Evolutionary conservation across 805 yeast genomes (phyloP), one percentile per base, ranked within the genome.

Genomic region (Kluyveromyces nonfermentans): DNA sequence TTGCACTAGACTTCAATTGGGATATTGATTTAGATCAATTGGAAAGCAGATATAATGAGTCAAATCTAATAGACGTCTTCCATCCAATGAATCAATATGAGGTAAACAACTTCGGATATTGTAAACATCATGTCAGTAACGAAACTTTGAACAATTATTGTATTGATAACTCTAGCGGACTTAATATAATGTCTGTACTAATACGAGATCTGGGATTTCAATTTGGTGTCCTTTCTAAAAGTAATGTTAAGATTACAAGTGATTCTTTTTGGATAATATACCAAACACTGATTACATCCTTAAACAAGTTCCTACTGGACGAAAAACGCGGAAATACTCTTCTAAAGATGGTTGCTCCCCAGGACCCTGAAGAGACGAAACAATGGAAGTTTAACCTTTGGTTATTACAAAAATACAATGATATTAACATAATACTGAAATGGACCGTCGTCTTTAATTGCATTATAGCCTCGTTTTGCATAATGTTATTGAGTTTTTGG

Each of bases 1-100:
- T 61, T 40, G 55, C 63, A 2, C 43, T 57, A 10, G 64, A 61
- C 33, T 51, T 59, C 52, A 57, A 57, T 1, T 54, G 60, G 60
- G 46, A 41, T 5, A 46, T 54, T 3, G 42, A 40, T 31, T 40
- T 36, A 17, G 30, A 31, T 7, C 34, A 30, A 6, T 21, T 35
- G 7, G 30, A 35, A 33, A 38, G 28, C 8, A 42, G 44, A 19
- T 57, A 61, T 45, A 48, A 53, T 25, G 58, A 59, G 19, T 53
- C 54, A n/a, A 53, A 60, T 33, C 42, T 61, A 35, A 53, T 59
- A 5, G 51, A 57, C 33, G 54, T 60, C 1, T 56, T 59, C 20
- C 44, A 54, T 19, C 32, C 52, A 5, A 47, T 47, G 8, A 55
- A 53, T 21, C 33, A 35, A 1, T 61, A 50, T 38, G 48, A 49